Conservation (phyloP, 257 asterid species). For the Petrea volubilis region DNA sequence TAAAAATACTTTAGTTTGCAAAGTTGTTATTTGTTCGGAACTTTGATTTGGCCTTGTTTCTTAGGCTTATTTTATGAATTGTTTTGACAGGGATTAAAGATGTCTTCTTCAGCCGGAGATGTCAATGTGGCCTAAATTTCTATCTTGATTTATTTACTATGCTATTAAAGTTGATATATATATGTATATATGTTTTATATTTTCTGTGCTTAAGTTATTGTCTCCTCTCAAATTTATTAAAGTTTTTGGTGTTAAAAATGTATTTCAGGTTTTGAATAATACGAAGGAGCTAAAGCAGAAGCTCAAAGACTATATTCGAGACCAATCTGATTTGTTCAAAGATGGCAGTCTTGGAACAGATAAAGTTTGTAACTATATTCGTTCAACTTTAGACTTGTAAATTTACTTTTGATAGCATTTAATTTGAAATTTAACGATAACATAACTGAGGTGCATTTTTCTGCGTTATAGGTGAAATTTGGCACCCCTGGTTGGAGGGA, state of each 20-base stretch:
- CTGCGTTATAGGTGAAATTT: conserved; percentile 45
- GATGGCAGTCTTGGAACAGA: conserved; percentile 37
- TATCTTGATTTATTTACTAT: neutral
- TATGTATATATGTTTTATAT: neutral
- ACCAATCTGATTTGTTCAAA: conserved; percentile 39
- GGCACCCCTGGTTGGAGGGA: conserved; percentile 47
- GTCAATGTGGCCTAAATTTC: neutral
- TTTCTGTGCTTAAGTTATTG: too few relatives aligned
- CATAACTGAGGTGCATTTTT: neutral
- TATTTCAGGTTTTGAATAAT: conserved; percentile 36
- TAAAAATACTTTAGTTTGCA: neutral
- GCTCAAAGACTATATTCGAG: conserved; percentile 27
- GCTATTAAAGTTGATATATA: neutral
- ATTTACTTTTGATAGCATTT: neutral
- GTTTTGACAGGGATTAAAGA: neutral
- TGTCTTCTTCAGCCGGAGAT: conserved; percentile 17
- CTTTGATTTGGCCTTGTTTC: neutral
- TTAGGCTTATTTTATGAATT: neutral
- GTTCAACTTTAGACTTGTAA: neutral
- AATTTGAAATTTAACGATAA: neutral
- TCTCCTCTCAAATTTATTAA: too few relatives aligned
- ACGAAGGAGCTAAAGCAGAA: conserved; percentile 41
- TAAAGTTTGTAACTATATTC: conserved; percentile 28
- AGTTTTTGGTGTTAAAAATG: neutral
- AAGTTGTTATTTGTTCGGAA: too few relatives aligned